Base-by-base conservation (phyloP, 1,284 basidiomycete genomes). In the Butyriboletus appendiculatus region DNA sequence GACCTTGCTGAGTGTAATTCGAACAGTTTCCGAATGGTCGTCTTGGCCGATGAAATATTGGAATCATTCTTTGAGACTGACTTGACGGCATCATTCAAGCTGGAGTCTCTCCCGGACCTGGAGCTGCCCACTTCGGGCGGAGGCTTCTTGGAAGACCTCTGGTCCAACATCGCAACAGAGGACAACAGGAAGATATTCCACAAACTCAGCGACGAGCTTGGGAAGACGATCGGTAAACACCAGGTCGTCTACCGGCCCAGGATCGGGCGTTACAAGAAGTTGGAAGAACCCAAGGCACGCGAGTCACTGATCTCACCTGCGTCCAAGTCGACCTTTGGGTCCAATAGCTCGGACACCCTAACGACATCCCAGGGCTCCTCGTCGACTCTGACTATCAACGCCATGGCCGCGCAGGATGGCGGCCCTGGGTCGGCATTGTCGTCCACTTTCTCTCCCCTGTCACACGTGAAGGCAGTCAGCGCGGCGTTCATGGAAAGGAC, bases 11-110 rank as follows among this genome's bases (percentile, higher is more conserved):
- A 66, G 28, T 9, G 14, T 22, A 5, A 24, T 39, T 15, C 41
- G 26, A 42, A 14, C 47, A 96, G 94, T 14, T 98, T 98, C 83
- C 87, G 96, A 14, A 98, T 98, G 95, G 95, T 97, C 41, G 90
- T 98, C 5, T 80, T 98, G 9, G 94, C 95, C 1, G 96, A 98
- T 62, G 94, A 97, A 69, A 81, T 98, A 20, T 81, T 98, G 12
- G 96, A 98, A 68, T 89, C 90, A 2, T 98, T 98, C 79, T 98
- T 97, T 67, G 93, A 94, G 62, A 82, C 87, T 1, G 96, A 97
- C 68, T 78, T 98, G 55, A 86, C 91, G 0, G 84, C 81, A 0
- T 94, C 93, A 2, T 98, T 97, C 84, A 81, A 85, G 60, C 80
- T 98, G 22, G 88, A 92, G 56, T 78, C 81, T 11, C 79, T 91